Evolutionary conservation across 352 stramenopile species (phyloP), one percentile per base, ranked within the genome.

Genomic region (Globisporangium apiculatum): DNA sequence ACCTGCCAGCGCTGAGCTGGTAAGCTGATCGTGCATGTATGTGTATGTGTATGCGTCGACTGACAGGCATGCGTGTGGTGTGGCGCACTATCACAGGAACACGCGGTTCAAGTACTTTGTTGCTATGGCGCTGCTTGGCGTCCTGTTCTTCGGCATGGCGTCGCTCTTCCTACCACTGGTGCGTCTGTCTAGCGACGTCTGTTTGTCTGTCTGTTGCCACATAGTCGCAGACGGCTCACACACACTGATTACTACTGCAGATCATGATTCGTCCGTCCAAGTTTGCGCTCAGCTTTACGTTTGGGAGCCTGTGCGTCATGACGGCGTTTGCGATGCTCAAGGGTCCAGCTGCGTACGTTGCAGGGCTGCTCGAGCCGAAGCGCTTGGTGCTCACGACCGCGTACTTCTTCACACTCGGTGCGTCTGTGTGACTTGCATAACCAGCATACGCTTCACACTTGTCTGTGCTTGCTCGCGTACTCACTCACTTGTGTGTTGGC

Each of bases 91-190:
- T n/a, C n/a, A 5, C 37, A 89, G 80, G 78, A 83, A 89, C 53
- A 73, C 76, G 40, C 73, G 83, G 9, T 93, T 91, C 62, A 89
- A 89, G 57, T 86, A 86, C 55, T 93, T 93, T 81, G 79, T 93
- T 10, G 74, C 62, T 3, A 72, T 93, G 57, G 63, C 72, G 5
- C 69, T 93, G 53, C 78, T 91, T 50, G 73, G 73, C 0, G 65
- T 86, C 46, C 55, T 93, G 62, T 93, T 93, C 66, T 90, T 93
- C 48, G 82, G 79, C 67, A 91, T 93, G 81, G 76, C 81, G 43
- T 87, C 76, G 0, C 70, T 91, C 53, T 91, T 93, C 60, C 56
- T 93, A 14, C 83, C 79, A 9, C 64, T 93, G 48, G 73, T 84
- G 49, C 48, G 63, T 51, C n/a, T 51, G 10, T 5, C 8, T 55